A percentile compares a stretch with the other conserved stretches of the same genome.
Conservation (phyloP, 2,329 filamentous ascomycete genomes). For the Coleophoma eucalyptorum region DNA sequence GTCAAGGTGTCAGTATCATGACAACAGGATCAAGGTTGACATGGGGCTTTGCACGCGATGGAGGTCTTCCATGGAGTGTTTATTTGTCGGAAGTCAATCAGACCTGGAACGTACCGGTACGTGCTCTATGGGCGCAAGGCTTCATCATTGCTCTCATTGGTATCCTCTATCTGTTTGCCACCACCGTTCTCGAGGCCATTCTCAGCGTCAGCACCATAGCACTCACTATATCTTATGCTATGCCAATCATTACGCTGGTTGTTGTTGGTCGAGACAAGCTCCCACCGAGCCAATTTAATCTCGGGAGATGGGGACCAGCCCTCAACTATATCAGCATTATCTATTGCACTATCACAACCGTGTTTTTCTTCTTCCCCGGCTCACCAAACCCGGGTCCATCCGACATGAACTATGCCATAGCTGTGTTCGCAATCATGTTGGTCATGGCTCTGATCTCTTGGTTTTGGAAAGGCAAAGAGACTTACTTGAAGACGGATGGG, state of each 20-base stretch:
- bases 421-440: constrained; percentile 52
- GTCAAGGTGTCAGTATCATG: constrained; percentile 46
- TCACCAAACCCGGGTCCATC: constrained; percentile 37
- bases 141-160: constrained; percentile 43
- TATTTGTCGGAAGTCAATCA: constrained; percentile 42
- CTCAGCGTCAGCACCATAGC: constrained; percentile 53
- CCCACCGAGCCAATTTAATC: constrained; percentile 35
- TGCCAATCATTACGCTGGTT: constrained; percentile 46
- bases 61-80: constrained; percentile 38
- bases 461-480: constrained; percentile 37
- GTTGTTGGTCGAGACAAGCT: constrained; percentile 48
- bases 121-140: constrained; percentile 49
- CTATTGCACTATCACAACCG: constrained; percentile 47
- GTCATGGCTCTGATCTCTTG: constrained; percentile 46
- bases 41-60: constrained; percentile 52
- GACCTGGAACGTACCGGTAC: constrained; percentile 47
- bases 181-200: constrained; percentile 48
- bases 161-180: constrained; percentile 51
- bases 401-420: constrained; percentile 57
- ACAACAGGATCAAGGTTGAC: constrained; percentile 48
- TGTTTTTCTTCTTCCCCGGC: constrained; percentile 52
- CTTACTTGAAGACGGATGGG: constrained; percentile 6
- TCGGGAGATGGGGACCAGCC: constrained; percentile 40
- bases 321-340: constrained; percentile 45
- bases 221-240: constrained; percentile 45